Evolutionary conservation across 805 yeast genomes (phyloP), one percentile per base, ranked within the genome.

Genomic region (Cyberlindnera mrakii): DNA sequence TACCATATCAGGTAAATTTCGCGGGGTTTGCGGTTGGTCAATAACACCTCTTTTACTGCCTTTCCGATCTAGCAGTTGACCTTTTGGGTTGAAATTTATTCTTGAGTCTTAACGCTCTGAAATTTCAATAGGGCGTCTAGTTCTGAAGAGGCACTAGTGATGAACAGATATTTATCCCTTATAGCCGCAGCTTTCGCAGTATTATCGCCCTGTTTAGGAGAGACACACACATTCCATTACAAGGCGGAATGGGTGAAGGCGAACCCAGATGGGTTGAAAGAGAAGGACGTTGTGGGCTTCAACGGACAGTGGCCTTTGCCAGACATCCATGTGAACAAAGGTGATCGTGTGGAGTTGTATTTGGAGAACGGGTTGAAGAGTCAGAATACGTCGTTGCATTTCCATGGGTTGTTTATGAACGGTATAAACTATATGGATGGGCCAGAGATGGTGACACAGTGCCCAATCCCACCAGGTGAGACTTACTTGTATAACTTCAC

Each of bases 261-360:
- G 6, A 80, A 78, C 53, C 88, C 88, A 5, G 90, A 83, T 63
- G 87, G 87, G 5, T 58, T 66, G 19, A 60, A 63, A 30, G 75
- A 68, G 39, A 74, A 82, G 51, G 65, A 64, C 29, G 78, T 82
- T 54, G 75, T 84, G 45, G 84, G 87, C 1, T 79, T 82, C 58
- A 82, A 84, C 57, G 78, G 75, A 25, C 56, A 77, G 20, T 82
- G 88, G 88, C 93, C 93, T 3, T 66, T 80, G 43, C 91, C 91
- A 1, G 75, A 70, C 15, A 77, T 84, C 35, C 77, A 82, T 47
- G 79, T 80, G 8, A 68, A 72, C 47, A 79, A 73, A 49, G 83
- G 85, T 34, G 91, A 84, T 55, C 66, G 78, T 18, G 68, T 85
- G 4, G 66, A 74, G 48, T 48, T 85, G 15, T 75, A 75, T 53